A percentile compares a stretch with the other conserved stretches of the same genome.
Conservation (phyloP, 495 filamentous ascomycete species). For the Collariella sp. region DNA sequence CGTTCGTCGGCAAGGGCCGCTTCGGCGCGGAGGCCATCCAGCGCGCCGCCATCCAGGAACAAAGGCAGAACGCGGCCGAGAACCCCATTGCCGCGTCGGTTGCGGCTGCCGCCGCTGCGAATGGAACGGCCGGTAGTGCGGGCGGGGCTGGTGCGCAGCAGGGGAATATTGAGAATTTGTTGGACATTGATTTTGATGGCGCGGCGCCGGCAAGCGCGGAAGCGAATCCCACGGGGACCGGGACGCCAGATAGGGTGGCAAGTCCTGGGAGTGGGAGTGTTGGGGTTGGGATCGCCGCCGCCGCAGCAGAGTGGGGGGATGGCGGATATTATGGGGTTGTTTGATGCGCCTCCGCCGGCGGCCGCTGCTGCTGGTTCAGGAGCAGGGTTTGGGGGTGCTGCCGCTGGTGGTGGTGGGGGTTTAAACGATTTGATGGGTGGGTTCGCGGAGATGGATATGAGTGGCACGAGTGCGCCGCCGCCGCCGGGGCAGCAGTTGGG, state of each 20-base stretch:
- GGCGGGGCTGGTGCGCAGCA: slow-evolving; percentile 42
- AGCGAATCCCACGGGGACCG: slow-evolving; percentile 52
- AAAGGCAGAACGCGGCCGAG: slow-evolving; percentile 81
- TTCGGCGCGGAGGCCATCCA: slow-evolving; percentile 93
- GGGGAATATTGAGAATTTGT: slow-evolving; percentile 83
- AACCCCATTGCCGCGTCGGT: slow-evolving; percentile 87
- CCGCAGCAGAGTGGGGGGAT: slow-evolving; percentile 49
- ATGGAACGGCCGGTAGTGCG: too few species aligned
- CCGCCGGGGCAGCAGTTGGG: slow-evolving; percentile 44
- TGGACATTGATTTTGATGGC: slow-evolving; percentile 98
- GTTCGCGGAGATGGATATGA: slow-evolving; percentile 71
- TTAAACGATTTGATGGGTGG: slow-evolving; percentile 68
- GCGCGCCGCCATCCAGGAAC: slow-evolving; percentile 91
- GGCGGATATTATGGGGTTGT: slow-evolving; percentile 86
- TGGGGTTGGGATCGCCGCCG: slow-evolving; percentile 23
- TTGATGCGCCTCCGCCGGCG: slow-evolving; percentile 43
- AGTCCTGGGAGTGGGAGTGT: slow-evolving; percentile 52
- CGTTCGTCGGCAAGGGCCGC: slow-evolving; percentile 89
- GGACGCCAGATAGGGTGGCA: slow-evolving; percentile 70
- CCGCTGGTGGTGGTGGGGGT: slow-evolving; percentile 12
- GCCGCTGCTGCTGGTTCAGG: slow-evolving; percentile 16
- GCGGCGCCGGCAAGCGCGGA: slow-evolving; percentile 83
- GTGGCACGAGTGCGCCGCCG: slow-evolving; percentile 50
- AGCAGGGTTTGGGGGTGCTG: neutral
- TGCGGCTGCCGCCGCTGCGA: slow-evolving; percentile 53